Percentiles rank a stretch among this genome's conserved stretches.
These are phyloP conservation scores for Rhytidiadelphus loreus DNA, from an alignment of 225 moss, liverwort and hornwort genomes.

Conservation along the genomic window DNA sequence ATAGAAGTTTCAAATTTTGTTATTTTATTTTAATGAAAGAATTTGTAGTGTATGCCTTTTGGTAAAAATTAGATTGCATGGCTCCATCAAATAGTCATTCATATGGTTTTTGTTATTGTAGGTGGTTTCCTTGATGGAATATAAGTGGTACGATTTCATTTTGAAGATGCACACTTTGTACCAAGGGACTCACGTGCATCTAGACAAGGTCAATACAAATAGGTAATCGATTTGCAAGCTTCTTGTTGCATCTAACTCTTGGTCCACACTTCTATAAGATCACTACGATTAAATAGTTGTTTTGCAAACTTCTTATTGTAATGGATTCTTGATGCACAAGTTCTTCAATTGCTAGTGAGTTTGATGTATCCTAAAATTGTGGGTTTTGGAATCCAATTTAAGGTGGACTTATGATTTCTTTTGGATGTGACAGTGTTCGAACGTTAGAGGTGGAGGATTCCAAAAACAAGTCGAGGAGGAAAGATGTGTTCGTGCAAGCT, in stretches of 20 bases:
- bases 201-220: conserved; percentile 39
- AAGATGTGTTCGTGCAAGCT: conserved; percentile 62
- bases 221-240: conserved; percentile 16
- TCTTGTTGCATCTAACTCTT: neutral
- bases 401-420: neutral
- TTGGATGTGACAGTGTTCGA: conserved; percentile 27
- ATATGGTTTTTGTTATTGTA: neutral
- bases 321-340: neutral
- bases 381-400: neutral
- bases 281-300: conserved; percentile 12
- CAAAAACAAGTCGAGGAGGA: conserved; percentile 9
- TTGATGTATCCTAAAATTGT: neutral
- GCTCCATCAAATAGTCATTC: neutral
- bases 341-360: neutral
- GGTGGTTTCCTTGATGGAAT: conserved; percentile 69
- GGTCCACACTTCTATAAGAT: conserved; percentile 14
- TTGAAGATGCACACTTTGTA: conserved; percentile 74
- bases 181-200: conserved; percentile 62
- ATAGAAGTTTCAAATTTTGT: neutral
- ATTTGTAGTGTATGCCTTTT: neutral
- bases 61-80: neutral
- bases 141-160: conserved; percentile 85
- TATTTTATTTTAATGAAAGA: neutral
- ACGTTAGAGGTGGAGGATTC: conserved; percentile 63
- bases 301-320: neutral